Base-by-base conservation (phyloP, 768 basidiomycete genomes). In the Podaxis sp. region DNA sequence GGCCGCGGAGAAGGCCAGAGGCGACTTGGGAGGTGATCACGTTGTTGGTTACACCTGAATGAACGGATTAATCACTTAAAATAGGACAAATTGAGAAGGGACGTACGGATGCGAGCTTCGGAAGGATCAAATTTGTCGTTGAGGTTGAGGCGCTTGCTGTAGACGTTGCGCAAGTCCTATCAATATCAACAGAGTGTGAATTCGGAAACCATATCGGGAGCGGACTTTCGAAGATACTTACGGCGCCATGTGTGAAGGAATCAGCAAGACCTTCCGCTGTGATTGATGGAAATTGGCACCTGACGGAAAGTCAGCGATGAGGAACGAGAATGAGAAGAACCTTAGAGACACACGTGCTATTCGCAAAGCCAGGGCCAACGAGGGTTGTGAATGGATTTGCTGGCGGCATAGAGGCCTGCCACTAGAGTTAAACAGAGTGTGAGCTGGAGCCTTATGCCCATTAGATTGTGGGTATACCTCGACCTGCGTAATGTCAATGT, bases 1-100 rank as follows among this genome's bases (percentile, higher is more conserved):
- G 70, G 2, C 82, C 82, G 52, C 71, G 72, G 22, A 81, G 65
- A 15, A 83, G 74, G 1, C 79, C 80, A 17, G 79, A 79, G 17
- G 82, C 81, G 1, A 83, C 80, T 73, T 84, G 81, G 0, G 82
- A 83, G 9, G 83, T 83, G 30, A 84, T 82, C 17, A 75, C 76
- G 55, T 84, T 84, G 71, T 82, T 82, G 2, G 83, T 84, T 4
- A 83, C 81, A 4, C 82, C 80, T 81, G 56, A 5, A 38, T 4
- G 7, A 12, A 51, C 22, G 58, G 2, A n/a, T 46, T 46, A 2
- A 51, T 4, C 24, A 12, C 12, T 24, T 24, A 9, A 28, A 13
- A 9, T 51, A 51, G 22, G 24, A 28, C 12, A 24, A 13, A 22
- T 26, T 5, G 22, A 15, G 28, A 56, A 17, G 39, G 2, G 26